phyloP scores from a whole-genome alignment of 371 early-diverging fungal genomes.

The Encephalitozoon intestinalis region DNA sequence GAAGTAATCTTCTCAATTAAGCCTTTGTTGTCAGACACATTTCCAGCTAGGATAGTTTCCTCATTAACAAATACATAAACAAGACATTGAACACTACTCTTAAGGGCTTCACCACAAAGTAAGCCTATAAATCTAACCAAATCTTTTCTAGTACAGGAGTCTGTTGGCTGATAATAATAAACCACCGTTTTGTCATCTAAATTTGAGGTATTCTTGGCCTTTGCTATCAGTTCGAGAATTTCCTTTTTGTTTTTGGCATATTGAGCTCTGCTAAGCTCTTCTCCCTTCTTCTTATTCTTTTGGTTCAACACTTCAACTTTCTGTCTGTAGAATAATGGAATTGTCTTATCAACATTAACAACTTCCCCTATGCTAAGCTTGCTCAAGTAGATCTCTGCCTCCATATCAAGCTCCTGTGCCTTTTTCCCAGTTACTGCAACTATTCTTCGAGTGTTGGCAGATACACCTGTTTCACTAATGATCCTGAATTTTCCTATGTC shows the following conservation, averaged over 20 bases:
- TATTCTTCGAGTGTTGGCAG: constrained; percentile 91
- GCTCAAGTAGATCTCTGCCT: constrained; percentile 22
- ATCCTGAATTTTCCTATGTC: constrained; percentile 80
- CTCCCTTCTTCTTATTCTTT: constrained; percentile 22
- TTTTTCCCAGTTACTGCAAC: constrained; percentile 77
- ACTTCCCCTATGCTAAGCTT: constrained; percentile 19
- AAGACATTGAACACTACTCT: background rate
- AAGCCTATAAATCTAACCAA: background rate
- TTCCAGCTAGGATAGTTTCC: background rate
- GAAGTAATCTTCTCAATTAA: background rate
- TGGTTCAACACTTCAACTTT: constrained; percentile 26
- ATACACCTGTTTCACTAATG: constrained; percentile 80
- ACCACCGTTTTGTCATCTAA: too few relatives aligned
- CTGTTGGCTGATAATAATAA: background rate
- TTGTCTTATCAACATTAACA: constrained; percentile 16
- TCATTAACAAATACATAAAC: background rate
- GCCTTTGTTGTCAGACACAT: background rate
- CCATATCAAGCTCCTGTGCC: constrained; percentile 47
- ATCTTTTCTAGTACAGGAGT: background rate
- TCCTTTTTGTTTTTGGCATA: background rate
- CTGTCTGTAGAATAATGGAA: constrained; percentile 25
- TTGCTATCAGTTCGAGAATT: background rate
- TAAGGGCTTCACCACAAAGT: background rate
- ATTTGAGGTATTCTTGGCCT: background rate
- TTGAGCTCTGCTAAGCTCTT: background rate